A percentile compares a stretch with the other conserved stretches of the same genome.
Evolutionary conservation across 1,284 basidiomycete species (phyloP).

Genomic region (Trichosporon asahii): DNA sequence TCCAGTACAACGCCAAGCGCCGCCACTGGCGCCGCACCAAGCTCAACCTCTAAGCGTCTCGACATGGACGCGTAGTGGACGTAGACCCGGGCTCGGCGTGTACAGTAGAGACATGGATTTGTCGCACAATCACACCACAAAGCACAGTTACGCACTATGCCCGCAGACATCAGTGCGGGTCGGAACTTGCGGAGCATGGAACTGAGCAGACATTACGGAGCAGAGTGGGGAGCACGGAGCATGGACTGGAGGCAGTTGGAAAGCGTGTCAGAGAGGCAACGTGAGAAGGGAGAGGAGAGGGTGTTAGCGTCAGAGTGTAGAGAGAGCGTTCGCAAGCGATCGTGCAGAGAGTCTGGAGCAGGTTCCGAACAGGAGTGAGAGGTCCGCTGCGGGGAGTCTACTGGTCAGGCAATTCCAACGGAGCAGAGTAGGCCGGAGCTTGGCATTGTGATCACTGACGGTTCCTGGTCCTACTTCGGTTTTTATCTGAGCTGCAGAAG

Average conservation of each 20-base stretch:
- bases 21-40: conserved; percentile 94
- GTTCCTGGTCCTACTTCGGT: background rate
- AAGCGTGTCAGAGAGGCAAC: background rate
- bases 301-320: too few species aligned
- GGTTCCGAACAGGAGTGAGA: background rate
- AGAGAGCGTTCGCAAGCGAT: background rate
- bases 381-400: background rate
- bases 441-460: background rate
- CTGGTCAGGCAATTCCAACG: background rate
- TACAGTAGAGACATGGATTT: conserved; percentile 11
- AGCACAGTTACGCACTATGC: background rate
- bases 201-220: too few species aligned
- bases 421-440: background rate
- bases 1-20: conserved; percentile 85
- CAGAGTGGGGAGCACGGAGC: too few species aligned
- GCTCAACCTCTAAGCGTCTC: conserved; percentile 74
- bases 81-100: conserved; percentile 5
- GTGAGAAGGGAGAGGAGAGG: too few species aligned
- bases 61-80: background rate
- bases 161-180: background rate
- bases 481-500: background rate
- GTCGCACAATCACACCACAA: background rate
- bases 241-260: background rate
- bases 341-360: background rate
- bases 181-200: background rate